Base-by-base conservation (phyloP, 805 yeast genomes). In the Ogataea corticis region DNA sequence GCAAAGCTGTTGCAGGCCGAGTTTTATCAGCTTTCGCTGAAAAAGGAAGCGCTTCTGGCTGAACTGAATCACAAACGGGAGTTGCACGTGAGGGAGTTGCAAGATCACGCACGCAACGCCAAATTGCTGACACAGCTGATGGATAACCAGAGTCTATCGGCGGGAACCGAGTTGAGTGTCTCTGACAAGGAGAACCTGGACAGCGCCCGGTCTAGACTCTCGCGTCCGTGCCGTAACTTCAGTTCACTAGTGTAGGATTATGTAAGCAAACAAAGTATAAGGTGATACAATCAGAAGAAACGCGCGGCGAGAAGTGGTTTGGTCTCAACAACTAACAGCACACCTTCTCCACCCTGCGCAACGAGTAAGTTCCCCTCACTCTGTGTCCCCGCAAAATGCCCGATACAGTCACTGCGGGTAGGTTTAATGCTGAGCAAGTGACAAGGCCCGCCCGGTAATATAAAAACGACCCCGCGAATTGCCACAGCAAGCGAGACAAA, bases 221-320 rank as follows among this genome's bases (percentile, higher is more conserved):
- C 40, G 14, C 31, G 40, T 17, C 25, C 32, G 10, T 15, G 14
- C 13, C 32, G 40, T 5, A 37, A 27, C n/a, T 37, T 37, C 21
- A 37, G 40, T 28, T 23, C 32, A n/a, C 32, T 37, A 23, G 31
- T 37, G 32, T 37, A 21, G 25, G 27, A 35, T 33, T 33, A 33
- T 25, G 36, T 33, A 28, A 28, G 31, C 31, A 28, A n/a, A 11
- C 11, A 11, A 28, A n/a, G 13, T 28, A 28, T 12, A 28, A 28
- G 25, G 25, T 21, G 25, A 21, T 21, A n/a, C n/a, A n/a, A n/a
- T 21, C 25, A 21, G 25, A 9, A 6, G 25, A 5, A 21, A 21
- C 9, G 5, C 7, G 25, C 25, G 9, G n/a, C n/a, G n/a, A n/a
- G n/a, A n/a, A n/a, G n/a, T n/a, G n/a, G n/a, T n/a, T n/a, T n/a